These are phyloP conservation scores for Prototheca wickerhamii DNA, from an alignment of 163 green algal species.

Conservation along the genomic window DNA sequence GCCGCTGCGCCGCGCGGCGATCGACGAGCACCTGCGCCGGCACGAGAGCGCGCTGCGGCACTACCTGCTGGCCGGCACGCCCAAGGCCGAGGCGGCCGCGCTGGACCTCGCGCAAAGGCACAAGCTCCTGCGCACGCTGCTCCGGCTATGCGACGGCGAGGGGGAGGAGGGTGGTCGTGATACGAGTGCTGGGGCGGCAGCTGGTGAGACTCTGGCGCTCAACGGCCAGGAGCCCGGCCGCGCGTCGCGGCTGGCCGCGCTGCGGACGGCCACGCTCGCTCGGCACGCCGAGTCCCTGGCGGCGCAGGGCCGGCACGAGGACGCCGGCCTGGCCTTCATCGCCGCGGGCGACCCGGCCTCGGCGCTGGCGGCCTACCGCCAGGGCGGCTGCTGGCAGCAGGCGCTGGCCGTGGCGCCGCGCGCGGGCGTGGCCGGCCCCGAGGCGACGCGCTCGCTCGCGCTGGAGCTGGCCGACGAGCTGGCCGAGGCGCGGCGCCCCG, in stretches of 20 bases:
- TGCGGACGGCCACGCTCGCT: constrained; percentile 22
- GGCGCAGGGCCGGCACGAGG: constrained; percentile 49
- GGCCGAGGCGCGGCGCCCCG: constrained; percentile 19
- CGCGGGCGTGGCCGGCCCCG: constrained; percentile 25
- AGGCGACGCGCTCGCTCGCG: constrained; percentile 40
- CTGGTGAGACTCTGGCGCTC: too few species aligned
- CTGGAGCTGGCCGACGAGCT: constrained; percentile 52
- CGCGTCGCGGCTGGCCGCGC: too few species aligned
- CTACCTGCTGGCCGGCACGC: constrained; percentile 43
- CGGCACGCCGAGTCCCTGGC: constrained; percentile 50
- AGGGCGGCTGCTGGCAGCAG: constrained; percentile 46
- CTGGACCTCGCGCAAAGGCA: constrained; percentile 53
- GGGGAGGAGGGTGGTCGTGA: constrained; percentile 10
- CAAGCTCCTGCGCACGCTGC: constrained; percentile 58
- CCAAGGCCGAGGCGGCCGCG: constrained; percentile 41
- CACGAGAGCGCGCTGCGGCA: constrained; percentile 42
- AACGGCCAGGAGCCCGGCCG: too few species aligned
- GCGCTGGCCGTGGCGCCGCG: constrained; percentile 49
- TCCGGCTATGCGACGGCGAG: constrained; percentile 25
- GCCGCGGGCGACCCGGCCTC: constrained; percentile 37
- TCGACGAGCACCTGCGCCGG: constrained; percentile 65
- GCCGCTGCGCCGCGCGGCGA: constrained; percentile 33
- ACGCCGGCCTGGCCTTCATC: constrained; percentile 63
- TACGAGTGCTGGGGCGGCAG: background rate
- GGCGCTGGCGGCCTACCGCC: constrained; percentile 59